Evolutionary conservation across 768 basidiomycete genomes (phyloP), one percentile per base, ranked within the genome.

Genomic region (Leucosporidium yakuticum): DNA sequence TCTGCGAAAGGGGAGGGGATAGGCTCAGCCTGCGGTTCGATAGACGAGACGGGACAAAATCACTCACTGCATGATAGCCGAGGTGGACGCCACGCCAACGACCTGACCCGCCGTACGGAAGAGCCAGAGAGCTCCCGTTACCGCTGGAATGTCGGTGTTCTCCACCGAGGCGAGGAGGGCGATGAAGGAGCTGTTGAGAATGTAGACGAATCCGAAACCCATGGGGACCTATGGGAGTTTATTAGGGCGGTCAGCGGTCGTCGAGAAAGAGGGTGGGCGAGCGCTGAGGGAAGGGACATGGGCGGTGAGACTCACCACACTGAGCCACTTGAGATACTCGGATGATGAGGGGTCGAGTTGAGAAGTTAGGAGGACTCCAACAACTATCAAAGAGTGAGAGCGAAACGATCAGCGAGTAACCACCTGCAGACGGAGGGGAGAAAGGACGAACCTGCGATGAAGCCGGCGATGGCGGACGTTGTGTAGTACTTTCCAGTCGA

Each of bases 61-160:
- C n/a, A n/a, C n/a, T n/a, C n/a, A n/a, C 79, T 97, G 95, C 47
- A 93, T 79, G 50, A 97, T 79, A 0, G 91, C 88, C 48, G 91
- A 88, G 74, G 87, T 87, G 51, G 92, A 80, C 74, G 90, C 89
- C 63, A 98, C 95, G 48, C 95, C 95, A 62, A 95, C 83, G n/a
- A 95, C 94, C 81, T 97, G 95, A 7, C 94, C 95, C 54, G 95
- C 82, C 91, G 92, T 58, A 39, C 71, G 59, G 82, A 94, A 95
- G 55, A 95, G 82, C 79, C 96, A 96, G 25, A 57, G 54, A 3
- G 54, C 55, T 23, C 64, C 72, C 5, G 53, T 56, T 0, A 56
- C 47, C 29, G 49, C 39, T 4, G 59, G 51, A 17, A 66, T n/a
- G n/a, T n/a, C n/a, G n/a, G n/a, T n/a, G n/a, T n/a, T n/a, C n/a